phyloP scores from a whole-genome alignment of 192 early-diverging fungal species.

The Coemansia sp. region DNA sequence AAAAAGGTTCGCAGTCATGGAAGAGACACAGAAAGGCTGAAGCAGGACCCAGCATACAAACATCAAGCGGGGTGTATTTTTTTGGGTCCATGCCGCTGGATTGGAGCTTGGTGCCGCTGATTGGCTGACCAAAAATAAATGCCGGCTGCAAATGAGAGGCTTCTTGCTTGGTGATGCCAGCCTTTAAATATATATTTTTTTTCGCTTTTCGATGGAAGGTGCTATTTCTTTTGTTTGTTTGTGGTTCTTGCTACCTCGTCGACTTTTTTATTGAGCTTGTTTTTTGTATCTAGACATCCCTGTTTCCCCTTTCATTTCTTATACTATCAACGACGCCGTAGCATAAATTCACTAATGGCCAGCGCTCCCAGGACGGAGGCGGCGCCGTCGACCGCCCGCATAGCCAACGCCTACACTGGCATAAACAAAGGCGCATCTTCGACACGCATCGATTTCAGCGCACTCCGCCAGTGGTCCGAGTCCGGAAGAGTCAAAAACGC shows the following conservation, averaged over 20 bases:
- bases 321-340: not conserved
- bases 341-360: not conserved
- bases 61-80: too few relatives aligned
- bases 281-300: too few relatives aligned
- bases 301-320: not conserved
- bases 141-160: not conserved
- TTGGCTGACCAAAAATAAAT: too few relatives aligned
- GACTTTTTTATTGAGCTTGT: too few relatives aligned
- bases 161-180: not conserved
- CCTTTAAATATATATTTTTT: not conserved
- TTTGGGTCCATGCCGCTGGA: too few relatives aligned
- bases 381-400: not conserved
- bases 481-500: conserved; percentile 30
- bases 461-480: conserved; percentile 46
- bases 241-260: too few relatives aligned
- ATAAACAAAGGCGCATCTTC: not conserved
- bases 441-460: conserved; percentile 29
- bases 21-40: too few relatives aligned
- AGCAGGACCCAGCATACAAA: not conserved
- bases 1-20: too few relatives aligned
- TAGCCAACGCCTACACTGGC: not conserved
- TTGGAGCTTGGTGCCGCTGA: too few relatives aligned
- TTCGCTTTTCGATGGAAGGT: not conserved
- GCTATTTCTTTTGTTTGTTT: not conserved
- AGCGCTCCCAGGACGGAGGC: not conserved